Percentiles rank a stretch among this genome's conserved stretches.
phyloP scores from a whole-genome alignment of 73 alveolate genomes.

The Paramecium biaurelia region DNA sequence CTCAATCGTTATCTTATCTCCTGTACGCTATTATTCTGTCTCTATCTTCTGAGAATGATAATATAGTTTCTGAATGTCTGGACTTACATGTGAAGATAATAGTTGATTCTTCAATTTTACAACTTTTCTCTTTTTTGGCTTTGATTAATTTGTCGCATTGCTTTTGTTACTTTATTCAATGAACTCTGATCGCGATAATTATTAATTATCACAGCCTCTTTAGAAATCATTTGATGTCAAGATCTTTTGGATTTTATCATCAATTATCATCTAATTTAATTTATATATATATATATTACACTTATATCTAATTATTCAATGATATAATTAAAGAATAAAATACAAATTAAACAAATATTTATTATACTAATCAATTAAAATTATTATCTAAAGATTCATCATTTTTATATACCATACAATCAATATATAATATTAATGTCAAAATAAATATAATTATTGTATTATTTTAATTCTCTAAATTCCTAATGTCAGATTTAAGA shows the following conservation, averaged over 20 bases:
- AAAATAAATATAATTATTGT: not conserved
- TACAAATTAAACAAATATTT: too few species aligned
- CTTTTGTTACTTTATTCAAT: not conserved
- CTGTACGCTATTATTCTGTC: not conserved
- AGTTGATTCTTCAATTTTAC: constrained; percentile 3
- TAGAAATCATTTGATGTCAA: not conserved
- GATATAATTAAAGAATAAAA: too few species aligned
- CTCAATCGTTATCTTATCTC: not conserved
- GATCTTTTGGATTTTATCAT: constrained; percentile 10
- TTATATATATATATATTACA: not conserved
- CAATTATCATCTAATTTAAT: not conserved
- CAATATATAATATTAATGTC: not conserved
- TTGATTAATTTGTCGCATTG: not conserved
- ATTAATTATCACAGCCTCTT: not conserved
- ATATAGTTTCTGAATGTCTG: not conserved
- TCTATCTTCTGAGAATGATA: not conserved
- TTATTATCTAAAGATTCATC: too few species aligned
- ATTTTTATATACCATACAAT: not conserved
- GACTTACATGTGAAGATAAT: not conserved
- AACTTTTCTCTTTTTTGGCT: constrained; percentile 24
- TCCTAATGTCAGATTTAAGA: not conserved
- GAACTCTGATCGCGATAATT: not conserved
- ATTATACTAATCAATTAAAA: too few species aligned
- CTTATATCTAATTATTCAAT: not conserved
- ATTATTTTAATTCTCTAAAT: not conserved